Conservation (phyloP, 1,139 yeast species). For the Entelexis paramagnoliae region DNA sequence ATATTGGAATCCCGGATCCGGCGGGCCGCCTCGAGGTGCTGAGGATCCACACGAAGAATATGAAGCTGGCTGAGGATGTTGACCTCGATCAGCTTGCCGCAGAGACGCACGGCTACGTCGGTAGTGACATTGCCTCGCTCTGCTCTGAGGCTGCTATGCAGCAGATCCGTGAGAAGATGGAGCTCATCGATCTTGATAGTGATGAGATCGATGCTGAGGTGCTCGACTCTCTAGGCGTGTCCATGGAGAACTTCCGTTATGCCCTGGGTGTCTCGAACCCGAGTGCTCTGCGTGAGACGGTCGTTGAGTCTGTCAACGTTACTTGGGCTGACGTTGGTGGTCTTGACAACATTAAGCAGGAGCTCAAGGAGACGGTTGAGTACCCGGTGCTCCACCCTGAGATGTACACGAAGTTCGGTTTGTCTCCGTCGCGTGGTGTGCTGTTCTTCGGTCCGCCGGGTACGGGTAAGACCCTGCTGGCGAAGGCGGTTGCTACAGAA, state of each 20-base stretch:
- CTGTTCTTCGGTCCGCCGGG: slow-evolving; percentile 99
- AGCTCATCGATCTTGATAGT: slow-evolving; percentile 90
- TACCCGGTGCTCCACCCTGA: slow-evolving; percentile 98
- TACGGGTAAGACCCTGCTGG: slow-evolving; percentile 94
- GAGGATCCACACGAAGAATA: slow-evolving; percentile 89
- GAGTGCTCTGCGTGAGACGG: slow-evolving; percentile 98
- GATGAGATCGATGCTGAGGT: slow-evolving; percentile 97
- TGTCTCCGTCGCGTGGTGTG: slow-evolving; percentile 96
- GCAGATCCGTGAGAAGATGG: slow-evolving; percentile 99
- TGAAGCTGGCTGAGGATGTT: slow-evolving; percentile 92
- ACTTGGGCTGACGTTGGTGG: slow-evolving; percentile 99
- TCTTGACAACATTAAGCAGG: slow-evolving; percentile 86
- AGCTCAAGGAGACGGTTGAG: slow-evolving; percentile 96
- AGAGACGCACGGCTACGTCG: slow-evolving; percentile 96
- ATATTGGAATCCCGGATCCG: slow-evolving; percentile 97
- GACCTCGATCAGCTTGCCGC: slow-evolving; percentile 86
- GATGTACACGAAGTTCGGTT: slow-evolving; percentile 93
- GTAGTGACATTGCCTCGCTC: slow-evolving; percentile 86
- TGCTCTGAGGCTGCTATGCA: slow-evolving; percentile 99
- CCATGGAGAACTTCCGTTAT: slow-evolving; percentile 97
- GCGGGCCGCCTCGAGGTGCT: slow-evolving; percentile 95
- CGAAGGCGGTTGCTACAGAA: slow-evolving; percentile 90
- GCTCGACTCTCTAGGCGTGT: slow-evolving; percentile 90
- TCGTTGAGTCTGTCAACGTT: slow-evolving; percentile 95
- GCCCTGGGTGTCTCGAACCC: slow-evolving; percentile 98